These are phyloP conservation scores for Thraustotheca clavata DNA, from an alignment of 352 stramenopile species.

Conservation along the genomic window DNA sequence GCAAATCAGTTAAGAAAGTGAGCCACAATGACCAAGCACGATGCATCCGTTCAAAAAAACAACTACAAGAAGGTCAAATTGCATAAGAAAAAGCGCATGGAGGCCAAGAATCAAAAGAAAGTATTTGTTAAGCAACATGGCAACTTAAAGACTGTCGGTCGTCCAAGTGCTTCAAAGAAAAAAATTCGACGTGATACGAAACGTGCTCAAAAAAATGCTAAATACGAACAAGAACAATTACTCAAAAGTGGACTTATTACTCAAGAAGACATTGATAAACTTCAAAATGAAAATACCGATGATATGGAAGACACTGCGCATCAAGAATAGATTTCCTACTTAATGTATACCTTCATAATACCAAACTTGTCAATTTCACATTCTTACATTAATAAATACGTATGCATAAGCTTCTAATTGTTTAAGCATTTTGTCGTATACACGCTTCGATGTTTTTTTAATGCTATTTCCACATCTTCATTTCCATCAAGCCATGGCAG, in stretches of 20 bases:
- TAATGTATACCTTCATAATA: constrained; percentile 6
- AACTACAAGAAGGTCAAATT: constrained; percentile 87
- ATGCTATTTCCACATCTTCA: neutral
- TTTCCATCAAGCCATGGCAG: neutral
- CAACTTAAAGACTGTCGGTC: constrained; percentile 45
- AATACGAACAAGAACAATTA: constrained; percentile 67
- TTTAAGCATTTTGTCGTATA: neutral
- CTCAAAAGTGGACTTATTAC: constrained; percentile 71
- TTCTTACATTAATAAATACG: neutral
- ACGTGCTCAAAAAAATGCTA: constrained; percentile 56
- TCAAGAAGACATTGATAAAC: constrained; percentile 75
- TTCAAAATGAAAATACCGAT: constrained; percentile 39
- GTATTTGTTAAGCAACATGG: constrained; percentile 52
- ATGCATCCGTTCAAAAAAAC: constrained; percentile 45
- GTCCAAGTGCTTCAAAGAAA: constrained; percentile 70
- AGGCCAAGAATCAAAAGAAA: constrained; percentile 76
- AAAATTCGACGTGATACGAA: constrained; percentile 81
- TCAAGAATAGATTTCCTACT: constrained; percentile 22
- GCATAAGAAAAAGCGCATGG: constrained; percentile 70
- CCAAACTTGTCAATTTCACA: neutral
- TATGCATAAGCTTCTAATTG: neutral
- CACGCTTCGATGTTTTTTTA: neutral
- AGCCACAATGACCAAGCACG: constrained; percentile 20
- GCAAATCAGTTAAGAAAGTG: neutral
- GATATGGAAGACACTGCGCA: constrained; percentile 33